Evolutionary conservation across 2,329 filamentous ascomycete species (phyloP), one percentile per base, ranked within the genome.

Genomic region (Penicillium sp.): DNA sequence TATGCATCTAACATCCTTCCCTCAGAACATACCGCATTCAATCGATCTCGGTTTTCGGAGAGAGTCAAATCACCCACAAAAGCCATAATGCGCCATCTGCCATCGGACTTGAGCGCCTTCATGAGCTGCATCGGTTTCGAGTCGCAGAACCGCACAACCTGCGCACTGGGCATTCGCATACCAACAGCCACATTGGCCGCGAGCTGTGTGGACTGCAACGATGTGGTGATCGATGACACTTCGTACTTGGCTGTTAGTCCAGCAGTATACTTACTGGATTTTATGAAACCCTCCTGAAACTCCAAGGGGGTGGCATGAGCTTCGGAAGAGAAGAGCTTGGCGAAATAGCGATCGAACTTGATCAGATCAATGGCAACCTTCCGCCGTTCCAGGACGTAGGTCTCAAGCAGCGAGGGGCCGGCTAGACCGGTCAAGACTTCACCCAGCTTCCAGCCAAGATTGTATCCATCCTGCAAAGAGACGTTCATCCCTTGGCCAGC

Each of bases 401-500:
- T 79, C 48, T 73, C 62, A 2, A 80, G 59, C 8, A 80, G 48
- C 2, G 57, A 62, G 0, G 70, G 63, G 0, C 39, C 45, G 1
- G 74, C 70, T 35, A 65, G 61, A 2, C 73, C 71, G 9, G 59
- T 68, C 2, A 80, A 57, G 1, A 79, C 64, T 17, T 69, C 63
- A 1, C 68, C 75, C 5, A 81, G 64, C 51, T 81, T 81, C 77
- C 77, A 81, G 4, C 78, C 78, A 36, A 80, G 72, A 41, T 81
- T 81, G 50, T 79, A 77, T 10, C 71, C 55, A 47, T 84, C 81
- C 51, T 83, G 80, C 43, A 84, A 60, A 10, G 64, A 67, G 28
- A 69, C 65, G 39, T 71, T 71, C 68, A 71, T 71, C 1, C 72
- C 83, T 64, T 85, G 83, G 0, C 82, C 83, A 1, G 82, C 81